These are phyloP conservation scores for Agastache rugosa DNA, from an alignment of 257 asterid genomes.

Conservation along the genomic window DNA sequence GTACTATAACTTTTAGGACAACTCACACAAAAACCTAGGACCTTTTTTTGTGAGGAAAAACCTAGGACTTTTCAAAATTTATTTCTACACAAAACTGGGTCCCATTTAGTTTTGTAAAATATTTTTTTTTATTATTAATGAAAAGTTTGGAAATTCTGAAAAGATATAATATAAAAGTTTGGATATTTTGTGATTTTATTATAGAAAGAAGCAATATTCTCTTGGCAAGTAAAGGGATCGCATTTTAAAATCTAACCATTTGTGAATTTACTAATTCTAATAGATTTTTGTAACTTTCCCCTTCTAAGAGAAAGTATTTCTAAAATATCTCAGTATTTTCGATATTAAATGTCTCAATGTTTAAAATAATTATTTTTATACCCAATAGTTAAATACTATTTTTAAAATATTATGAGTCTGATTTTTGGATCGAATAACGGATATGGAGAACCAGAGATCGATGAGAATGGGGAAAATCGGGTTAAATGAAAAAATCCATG, in stretches of 20 bases:
- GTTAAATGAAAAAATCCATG: too few species aligned
- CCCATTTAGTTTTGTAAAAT: neutral
- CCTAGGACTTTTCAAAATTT: neutral
- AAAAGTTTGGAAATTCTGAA: neutral
- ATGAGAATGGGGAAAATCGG: too few species aligned
- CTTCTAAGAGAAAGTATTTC: too few species aligned
- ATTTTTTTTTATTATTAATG: neutral
- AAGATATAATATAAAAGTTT: neutral
- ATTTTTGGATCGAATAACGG: too few species aligned
- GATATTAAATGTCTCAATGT: too few species aligned
- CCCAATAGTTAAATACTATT: too few species aligned
- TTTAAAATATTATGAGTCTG: too few species aligned
- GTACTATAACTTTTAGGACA: neutral
- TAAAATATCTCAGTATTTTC: too few species aligned
- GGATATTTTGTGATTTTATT: constrained; percentile 8
- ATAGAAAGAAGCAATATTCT: neutral
- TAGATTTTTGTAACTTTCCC: neutral
- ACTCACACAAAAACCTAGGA: constrained; percentile 3
- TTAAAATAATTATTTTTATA: too few species aligned
- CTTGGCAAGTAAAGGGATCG: neutral
- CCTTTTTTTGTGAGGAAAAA: too few species aligned
- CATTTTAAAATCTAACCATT: neutral
- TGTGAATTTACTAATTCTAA: neutral
- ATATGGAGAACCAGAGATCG: too few species aligned
- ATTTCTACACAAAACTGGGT: neutral